Evolutionary conservation across 2,329 filamentous ascomycete species (phyloP), one percentile per base, ranked within the genome.

Genomic region (Alternaria brassicicola): DNA sequence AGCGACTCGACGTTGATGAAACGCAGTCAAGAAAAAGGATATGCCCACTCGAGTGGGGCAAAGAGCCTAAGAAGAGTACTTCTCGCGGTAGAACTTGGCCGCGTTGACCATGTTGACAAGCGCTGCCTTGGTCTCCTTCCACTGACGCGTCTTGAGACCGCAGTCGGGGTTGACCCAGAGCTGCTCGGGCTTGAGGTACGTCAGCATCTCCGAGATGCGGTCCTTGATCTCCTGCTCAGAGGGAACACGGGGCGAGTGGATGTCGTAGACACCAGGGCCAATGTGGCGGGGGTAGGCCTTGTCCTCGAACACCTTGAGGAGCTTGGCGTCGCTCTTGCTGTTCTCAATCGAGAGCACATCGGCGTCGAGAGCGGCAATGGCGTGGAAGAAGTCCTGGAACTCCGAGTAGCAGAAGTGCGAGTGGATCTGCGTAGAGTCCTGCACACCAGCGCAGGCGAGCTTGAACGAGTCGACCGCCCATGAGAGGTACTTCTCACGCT

Each of bases 301-400:
- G 80, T 98, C 94, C 72, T 97, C 92, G 79, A 99, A 99, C 81
- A 99, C 95, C 84, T 94, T 91, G 79, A 99, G 90, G 71, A 99
- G 89, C 90, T 99, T 99, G 78, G 95, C 95, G 77, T 99, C 95
- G 74, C 92, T 96, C 90, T 99, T 99, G 90, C 91, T 96, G 92
- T 99, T 99, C 90, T 99, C 95, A 74, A 99, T 99, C 78, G 92
- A 96, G 76, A 99, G 89, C 65, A 99, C 95, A 82, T 99, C 95
- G 65, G 95, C 94, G 79, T 99, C 95, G 67, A 99, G 90, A 62
- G 95, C 94, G 67, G 95, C 92, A 74, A 99, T 99, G 83, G 95
- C 95, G 84, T 98, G 92, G 93, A 99, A 99, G 88, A 99, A 99
- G 86, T 99, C 95, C 85, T 99, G 95, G 92, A 99, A 99, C 87